Percentiles rank a stretch among this genome's conserved stretches.
Conservation (phyloP, 164 flowering plant species). For the Liquidambar formosana region DNA sequence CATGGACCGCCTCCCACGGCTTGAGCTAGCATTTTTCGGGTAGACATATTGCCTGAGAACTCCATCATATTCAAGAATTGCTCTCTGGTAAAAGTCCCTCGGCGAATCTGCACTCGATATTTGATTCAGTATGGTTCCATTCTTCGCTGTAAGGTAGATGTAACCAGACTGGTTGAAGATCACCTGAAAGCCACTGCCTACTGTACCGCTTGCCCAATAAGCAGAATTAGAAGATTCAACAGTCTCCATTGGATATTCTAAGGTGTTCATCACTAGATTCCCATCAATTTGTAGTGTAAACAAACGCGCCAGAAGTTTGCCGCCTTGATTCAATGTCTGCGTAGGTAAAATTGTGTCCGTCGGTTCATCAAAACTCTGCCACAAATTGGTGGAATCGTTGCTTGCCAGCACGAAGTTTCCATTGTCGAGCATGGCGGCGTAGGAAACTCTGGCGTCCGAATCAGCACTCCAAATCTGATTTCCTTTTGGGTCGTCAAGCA, state of each 20-base stretch:
- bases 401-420: conserved; percentile 42
- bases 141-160: background rate
- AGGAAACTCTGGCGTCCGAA: conserved; percentile 6
- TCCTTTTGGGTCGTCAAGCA: conserved; percentile 26
- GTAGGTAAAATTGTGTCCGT: conserved; percentile 51
- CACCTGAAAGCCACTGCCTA: background rate
- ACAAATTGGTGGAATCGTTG: conserved; percentile 11
- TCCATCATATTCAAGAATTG: too few relatives aligned
- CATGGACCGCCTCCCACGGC: conserved; percentile 19
- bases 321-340: conserved; percentile 21
- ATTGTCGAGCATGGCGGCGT: conserved; percentile 44
- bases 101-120: background rate
- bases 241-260: conserved; percentile 16
- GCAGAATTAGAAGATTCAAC: background rate
- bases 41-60: conserved; percentile 2
- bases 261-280: conserved; percentile 34
- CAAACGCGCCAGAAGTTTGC: conserved; percentile 19
- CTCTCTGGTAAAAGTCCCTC: conserved; percentile 7
- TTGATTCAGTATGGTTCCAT: background rate
- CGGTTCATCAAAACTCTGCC: conserved; percentile 39
- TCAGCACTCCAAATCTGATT: conserved; percentile 17
- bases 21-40: conserved; percentile 6
- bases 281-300: conserved; percentile 31
- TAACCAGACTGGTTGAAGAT: conserved; percentile 13
- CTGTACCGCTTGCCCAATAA: conserved; percentile 18